Percentiles rank a stretch among this genome's conserved stretches.
phyloP scores from a whole-genome alignment of 805 yeast species.

The Candida anglica region DNA sequence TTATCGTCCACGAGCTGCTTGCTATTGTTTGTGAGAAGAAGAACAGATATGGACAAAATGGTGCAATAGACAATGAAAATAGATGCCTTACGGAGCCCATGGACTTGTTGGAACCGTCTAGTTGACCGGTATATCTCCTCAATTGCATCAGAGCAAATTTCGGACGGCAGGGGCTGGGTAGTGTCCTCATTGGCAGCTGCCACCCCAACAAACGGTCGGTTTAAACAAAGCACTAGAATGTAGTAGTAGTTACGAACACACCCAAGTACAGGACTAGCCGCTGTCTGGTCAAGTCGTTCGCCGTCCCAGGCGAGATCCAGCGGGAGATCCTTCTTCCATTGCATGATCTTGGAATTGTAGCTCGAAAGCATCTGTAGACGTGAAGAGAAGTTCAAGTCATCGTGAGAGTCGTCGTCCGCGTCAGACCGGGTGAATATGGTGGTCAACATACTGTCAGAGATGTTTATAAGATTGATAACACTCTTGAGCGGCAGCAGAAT shows the following conservation, averaged over 20 bases:
- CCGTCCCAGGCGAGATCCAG: constrained; percentile 47
- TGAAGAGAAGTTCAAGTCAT: constrained; percentile 42
- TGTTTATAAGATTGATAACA: constrained; percentile 38
- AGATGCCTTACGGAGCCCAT: constrained; percentile 40
- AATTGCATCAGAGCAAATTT: constrained; percentile 36
- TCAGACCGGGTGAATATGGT: constrained; percentile 41
- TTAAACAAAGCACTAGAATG: constrained; percentile 53
- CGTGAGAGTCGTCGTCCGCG: constrained; percentile 20
- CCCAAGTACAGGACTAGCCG: constrained; percentile 51
- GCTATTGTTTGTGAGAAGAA: constrained; percentile 29
- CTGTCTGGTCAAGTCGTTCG: constrained; percentile 32
- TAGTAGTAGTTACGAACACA: constrained; percentile 56
- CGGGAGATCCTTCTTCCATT: constrained; percentile 52
- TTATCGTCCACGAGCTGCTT: constrained; percentile 20
- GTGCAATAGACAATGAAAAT: constrained; percentile 46
- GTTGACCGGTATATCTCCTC: constrained; percentile 39
- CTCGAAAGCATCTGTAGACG: constrained; percentile 34
- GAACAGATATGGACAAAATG: constrained; percentile 41
- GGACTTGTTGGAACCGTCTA: constrained; percentile 30
- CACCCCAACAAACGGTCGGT: constrained; percentile 54
- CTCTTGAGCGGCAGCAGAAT: constrained; percentile 42
- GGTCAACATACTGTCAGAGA: constrained; percentile 42
- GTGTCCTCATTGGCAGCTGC: constrained; percentile 3
- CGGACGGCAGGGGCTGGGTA: constrained; percentile 20
- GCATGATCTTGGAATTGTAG: constrained; percentile 46